Evolutionary conservation across 805 yeast species (phyloP), one percentile per base, ranked within the genome.

Genomic region (Ascoidea tarda): DNA sequence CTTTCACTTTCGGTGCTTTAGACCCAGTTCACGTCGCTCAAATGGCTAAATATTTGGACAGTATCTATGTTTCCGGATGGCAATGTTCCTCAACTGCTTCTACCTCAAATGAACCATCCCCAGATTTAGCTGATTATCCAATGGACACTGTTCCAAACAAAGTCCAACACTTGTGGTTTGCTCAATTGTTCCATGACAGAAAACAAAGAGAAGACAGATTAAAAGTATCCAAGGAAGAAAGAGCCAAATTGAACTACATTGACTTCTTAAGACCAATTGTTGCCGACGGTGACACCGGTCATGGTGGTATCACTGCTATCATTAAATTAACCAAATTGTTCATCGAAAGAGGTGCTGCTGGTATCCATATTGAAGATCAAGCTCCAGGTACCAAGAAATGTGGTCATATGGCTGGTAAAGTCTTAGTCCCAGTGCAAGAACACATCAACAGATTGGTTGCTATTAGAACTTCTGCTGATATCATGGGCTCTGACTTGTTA

Each of bases 381-480:
- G 96, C 97, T 52, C 96, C 98, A 52, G 96, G 97, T 63, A 91
- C 97, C 62, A 91, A 91, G 71, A 91, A 91, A 74, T 91, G 98
- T 74, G 98, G 98, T 56, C 98, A 91, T 72, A 91, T 91, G 98
- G 97, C 96, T 59, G 98, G 98, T 62, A 88, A 93, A 71, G 97
- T 93, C 52, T 80, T 91, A 60, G 96, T 91, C 57, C 98, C 98
- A 58, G 93, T 89, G 55, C 96, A 89, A 72, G 98, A 91, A 74
- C 98, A 91, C 72, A 87, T 91, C 70, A 89, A 87, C 74, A 81
- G 98, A 69, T 76, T 91, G 67, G 83, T 88, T 59, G 95, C 97
- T 50, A 87, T 91, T 63, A 84, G 98, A 70, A 88, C 96, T 57
- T 81, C 95, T 63, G 96, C 97, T 50, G 98, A 91, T 71, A 85